Percentiles rank a stretch among this genome's conserved stretches.
phyloP scores from a whole-genome alignment of 345 rosid species.

The Syzygium aromaticum region DNA sequence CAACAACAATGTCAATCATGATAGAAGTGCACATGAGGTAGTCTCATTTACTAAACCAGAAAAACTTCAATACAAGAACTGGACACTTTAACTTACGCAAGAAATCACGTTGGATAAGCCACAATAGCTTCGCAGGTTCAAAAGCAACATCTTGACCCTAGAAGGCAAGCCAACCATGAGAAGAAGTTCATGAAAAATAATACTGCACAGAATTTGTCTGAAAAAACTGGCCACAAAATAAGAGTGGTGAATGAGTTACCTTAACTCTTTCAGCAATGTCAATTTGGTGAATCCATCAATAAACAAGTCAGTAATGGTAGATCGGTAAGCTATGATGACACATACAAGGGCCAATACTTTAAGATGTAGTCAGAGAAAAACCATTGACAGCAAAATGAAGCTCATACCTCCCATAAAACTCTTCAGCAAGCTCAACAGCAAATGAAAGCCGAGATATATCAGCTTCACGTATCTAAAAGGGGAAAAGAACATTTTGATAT shows the following conservation, averaged over 20 bases:
- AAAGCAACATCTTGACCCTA: constrained; percentile 98
- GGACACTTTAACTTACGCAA: constrained; percentile 54
- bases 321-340: neutral
- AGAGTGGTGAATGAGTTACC: constrained; percentile 44
- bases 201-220: neutral
- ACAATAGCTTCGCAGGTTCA: constrained; percentile 90
- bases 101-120: constrained; percentile 99
- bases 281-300: constrained; percentile 22
- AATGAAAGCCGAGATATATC: constrained; percentile 96
- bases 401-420: constrained; percentile 92
- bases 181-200: neutral
- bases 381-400: neutral
- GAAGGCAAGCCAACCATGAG: constrained; percentile 12
- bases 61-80: neutral
- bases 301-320: constrained; percentile 28
- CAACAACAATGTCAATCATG: neutral
- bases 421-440: constrained; percentile 99
- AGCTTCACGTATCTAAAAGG: constrained; percentile 87
- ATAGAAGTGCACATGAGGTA: neutral
- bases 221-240: constrained; percentile 3
- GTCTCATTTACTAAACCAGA: neutral
- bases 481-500: neutral
- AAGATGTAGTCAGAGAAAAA: neutral
- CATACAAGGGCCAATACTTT: neutral
- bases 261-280: constrained; percentile 62